Evolutionary conservation across 495 filamentous ascomycete genomes (phyloP).

Genomic region (Neurospora terricola): DNA sequence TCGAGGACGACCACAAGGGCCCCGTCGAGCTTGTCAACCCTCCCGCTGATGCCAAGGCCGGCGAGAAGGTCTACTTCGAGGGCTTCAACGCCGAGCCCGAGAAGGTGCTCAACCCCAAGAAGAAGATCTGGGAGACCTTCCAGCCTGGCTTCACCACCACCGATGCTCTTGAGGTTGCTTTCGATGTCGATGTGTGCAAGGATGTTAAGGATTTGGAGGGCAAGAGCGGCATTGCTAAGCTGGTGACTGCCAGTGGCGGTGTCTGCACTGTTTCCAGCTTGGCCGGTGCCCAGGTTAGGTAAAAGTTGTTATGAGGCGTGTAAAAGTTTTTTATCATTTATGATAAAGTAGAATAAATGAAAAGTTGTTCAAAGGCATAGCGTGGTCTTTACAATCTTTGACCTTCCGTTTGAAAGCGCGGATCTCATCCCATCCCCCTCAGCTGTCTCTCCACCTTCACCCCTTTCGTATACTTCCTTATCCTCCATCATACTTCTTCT

Average conservation of each 20-base stretch:
- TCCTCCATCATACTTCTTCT: no score
- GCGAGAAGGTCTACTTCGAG: conserved; percentile 85
- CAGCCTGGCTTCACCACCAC: conserved; percentile 92
- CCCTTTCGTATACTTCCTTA: no score
- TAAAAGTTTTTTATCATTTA: background rate
- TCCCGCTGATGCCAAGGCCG: conserved; percentile 65
- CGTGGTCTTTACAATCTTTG: background rate
- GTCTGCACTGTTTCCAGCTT: conserved; percentile 65
- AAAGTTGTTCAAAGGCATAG: background rate
- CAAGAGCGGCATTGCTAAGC: conserved; percentile 56
- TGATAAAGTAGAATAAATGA: conserved; percentile 4
- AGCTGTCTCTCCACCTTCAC: no score
- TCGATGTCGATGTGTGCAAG: conserved; percentile 35
- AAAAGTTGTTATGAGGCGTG: conserved; percentile 16
- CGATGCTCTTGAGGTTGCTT: conserved; percentile 63
- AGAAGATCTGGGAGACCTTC: conserved; percentile 95
- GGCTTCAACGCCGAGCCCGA: conserved; percentile 92
- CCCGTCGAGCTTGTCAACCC: conserved; percentile 89
- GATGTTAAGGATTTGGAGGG: conserved; percentile 41
- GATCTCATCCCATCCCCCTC: no score
- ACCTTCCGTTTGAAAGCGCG: no score
- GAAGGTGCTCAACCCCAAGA: conserved; percentile 91
- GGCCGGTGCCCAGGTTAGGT: conserved; percentile 62
- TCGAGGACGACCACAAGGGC: conserved; percentile 73
- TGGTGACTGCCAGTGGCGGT: conserved; percentile 61